These are phyloP conservation scores for Jamesozyma lodderae DNA, from an alignment of 805 yeast species.

Conservation along the genomic window DNA sequence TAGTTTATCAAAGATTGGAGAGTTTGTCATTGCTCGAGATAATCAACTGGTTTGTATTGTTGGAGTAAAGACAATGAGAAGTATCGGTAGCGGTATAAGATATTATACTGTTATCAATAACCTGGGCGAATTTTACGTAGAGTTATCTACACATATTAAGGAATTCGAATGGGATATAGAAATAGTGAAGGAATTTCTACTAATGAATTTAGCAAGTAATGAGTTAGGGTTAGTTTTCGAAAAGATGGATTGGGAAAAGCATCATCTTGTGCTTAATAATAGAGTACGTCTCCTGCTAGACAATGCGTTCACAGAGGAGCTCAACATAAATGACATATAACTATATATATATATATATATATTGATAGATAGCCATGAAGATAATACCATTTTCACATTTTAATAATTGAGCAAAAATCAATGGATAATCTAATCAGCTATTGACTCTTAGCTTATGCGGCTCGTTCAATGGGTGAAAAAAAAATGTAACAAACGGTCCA, in stretches of 20 bases:
- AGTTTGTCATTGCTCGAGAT: slow-evolving; percentile 10
- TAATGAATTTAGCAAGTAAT: not conserved
- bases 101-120: slow-evolving; percentile 13
- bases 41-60: slow-evolving; percentile 11
- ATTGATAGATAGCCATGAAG: too few relatives aligned
- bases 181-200: not conserved
- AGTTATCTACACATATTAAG: not conserved
- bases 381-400: too few relatives aligned
- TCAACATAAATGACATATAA: too few relatives aligned
- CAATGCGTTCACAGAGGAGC: too few relatives aligned
- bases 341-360: too few relatives aligned
- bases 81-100: not conserved
- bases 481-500: too few relatives aligned
- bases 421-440: too few relatives aligned
- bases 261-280: not conserved
- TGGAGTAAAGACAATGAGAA: slow-evolving; percentile 5
- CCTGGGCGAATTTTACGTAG: slow-evolving; percentile 9
- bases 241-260: slow-evolving; percentile 1
- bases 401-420: too few relatives aligned
- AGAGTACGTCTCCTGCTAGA: too few relatives aligned
- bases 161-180: not conserved
- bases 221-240: not conserved
- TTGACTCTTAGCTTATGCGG: too few relatives aligned
- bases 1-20: slow-evolving; percentile 8
- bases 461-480: too few relatives aligned